phyloP scores from a whole-genome alignment of 345 rosid species.

The Arabis hirsuta region DNA sequence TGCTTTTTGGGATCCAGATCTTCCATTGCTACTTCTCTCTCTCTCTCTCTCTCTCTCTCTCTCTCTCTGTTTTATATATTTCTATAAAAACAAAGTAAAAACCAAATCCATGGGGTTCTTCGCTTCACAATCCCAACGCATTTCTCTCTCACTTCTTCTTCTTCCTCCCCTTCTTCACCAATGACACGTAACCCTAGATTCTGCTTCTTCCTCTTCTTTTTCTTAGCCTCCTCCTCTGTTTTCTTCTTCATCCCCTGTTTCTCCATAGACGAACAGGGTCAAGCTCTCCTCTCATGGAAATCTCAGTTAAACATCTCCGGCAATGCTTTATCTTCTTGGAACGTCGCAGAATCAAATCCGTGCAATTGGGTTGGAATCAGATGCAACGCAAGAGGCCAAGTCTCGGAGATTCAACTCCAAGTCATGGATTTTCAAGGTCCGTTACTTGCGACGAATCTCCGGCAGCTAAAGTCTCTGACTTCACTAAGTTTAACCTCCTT shows the following conservation, averaged over 20 bases:
- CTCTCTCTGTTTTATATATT: slow-evolving; percentile 43
- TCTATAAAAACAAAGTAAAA: slow-evolving; percentile 67
- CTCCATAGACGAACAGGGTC: slow-evolving; percentile 71
- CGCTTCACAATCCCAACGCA: slow-evolving; percentile 73
- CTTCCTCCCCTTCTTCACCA: slow-evolving; percentile 51
- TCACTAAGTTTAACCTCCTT: slow-evolving; percentile 64
- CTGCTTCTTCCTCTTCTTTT: slow-evolving; percentile 53
- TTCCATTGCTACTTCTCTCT: slow-evolving; percentile 44
- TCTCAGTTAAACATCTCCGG: slow-evolving; percentile 59
- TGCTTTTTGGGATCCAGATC: slow-evolving; percentile 74
- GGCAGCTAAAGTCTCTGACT: slow-evolving; percentile 58
- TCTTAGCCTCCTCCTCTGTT: slow-evolving; percentile 44
- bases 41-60: slow-evolving; percentile 1
- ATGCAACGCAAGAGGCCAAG: slow-evolving; percentile 67
- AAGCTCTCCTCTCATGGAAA: slow-evolving; percentile 84
- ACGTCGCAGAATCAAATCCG: slow-evolving; percentile 52
- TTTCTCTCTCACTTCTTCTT: slow-evolving; percentile 41
- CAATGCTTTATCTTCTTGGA: slow-evolving; percentile 64
- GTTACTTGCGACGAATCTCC: slow-evolving; percentile 65
- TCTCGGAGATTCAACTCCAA: slow-evolving; percentile 62
- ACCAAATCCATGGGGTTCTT: slow-evolving; percentile 71
- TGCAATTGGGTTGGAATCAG: slow-evolving; percentile 82
- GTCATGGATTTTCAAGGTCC: slow-evolving; percentile 68
- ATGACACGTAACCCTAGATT: slow-evolving; percentile 63
- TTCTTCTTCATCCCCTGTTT: slow-evolving; percentile 54